phyloP scores from a whole-genome alignment of 805 yeast genomes.

The Saccharomycopsis fodiens region DNA sequence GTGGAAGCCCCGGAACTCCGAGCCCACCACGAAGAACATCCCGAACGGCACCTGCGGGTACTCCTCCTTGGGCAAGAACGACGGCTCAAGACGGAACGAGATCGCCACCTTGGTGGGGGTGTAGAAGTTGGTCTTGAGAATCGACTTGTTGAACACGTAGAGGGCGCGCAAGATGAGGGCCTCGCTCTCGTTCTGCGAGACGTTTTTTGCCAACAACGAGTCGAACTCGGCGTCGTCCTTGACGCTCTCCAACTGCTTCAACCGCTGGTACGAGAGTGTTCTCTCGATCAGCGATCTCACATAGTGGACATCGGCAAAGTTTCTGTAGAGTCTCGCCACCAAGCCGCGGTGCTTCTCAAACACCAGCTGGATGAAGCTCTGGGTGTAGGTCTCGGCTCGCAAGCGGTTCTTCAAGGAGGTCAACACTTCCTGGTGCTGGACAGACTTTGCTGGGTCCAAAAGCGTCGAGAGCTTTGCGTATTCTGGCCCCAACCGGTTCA shows the following conservation, averaged over 20 bases:
- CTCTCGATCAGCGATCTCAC: conserved; percentile 54
- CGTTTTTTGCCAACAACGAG: conserved; percentile 53
- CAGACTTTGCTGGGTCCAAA: conserved; percentile 52
- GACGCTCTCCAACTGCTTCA: conserved; percentile 69
- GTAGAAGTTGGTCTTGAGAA: conserved; percentile 90
- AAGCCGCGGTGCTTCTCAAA: conserved; percentile 63
- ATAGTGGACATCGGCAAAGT: conserved; percentile 88
- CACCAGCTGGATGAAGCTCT: conserved; percentile 70
- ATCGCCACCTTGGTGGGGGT: conserved; percentile 91
- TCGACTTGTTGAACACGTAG: conserved; percentile 74
- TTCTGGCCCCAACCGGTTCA: conserved; percentile 90
- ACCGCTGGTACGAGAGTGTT: conserved; percentile 82
- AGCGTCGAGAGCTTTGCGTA: conserved; percentile 61
- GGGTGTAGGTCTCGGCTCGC: conserved; percentile 89
- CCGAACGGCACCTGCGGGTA: conserved; percentile 93
- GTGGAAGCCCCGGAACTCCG: conserved; percentile 96
- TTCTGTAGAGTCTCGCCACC: conserved; percentile 76
- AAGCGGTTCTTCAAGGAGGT: conserved; percentile 78
- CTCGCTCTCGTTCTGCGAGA: conserved; percentile 71
- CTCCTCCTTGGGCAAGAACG: conserved; percentile 75
- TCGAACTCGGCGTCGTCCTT: conserved; percentile 70
- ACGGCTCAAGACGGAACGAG: conserved; percentile 84
- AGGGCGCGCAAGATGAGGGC: conserved; percentile 75
- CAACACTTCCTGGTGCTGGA: conserved; percentile 68
- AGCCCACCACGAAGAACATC: conserved; percentile 91